Conservation (phyloP, 257 asterid species). For the Oldenlandia corymbosa region DNA sequence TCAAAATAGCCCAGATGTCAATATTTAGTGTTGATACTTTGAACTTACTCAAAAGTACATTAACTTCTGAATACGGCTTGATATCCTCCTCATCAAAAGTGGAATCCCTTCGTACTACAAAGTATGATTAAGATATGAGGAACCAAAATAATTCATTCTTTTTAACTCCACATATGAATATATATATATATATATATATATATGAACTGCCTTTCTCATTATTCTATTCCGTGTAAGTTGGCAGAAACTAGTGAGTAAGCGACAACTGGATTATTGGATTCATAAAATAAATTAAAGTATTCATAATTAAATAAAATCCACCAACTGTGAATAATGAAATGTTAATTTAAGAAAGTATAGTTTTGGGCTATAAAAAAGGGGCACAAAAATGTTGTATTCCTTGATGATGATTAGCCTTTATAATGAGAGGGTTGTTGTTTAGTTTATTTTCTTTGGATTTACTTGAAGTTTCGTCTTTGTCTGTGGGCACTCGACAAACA, state of each 20-base stretch:
- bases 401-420: not conserved
- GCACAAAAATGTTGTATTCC: no score
- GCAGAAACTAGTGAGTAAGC: not conserved
- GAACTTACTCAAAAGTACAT: not conserved
- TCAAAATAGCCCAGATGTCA: no score
- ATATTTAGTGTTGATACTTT: not conserved
- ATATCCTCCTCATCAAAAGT: not conserved
- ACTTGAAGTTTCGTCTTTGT: constrained; percentile 38
- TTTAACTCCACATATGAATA: no score
- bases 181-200: no score
- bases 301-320: no score
- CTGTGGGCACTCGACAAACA: constrained; percentile 20
- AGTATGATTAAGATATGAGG: not conserved
- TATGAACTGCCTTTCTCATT: no score
- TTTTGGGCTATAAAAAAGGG: no score
- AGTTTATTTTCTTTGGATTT: constrained; percentile 17
- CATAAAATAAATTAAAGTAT: no score
- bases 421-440: constrained; percentile 23
- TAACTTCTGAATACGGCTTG: not conserved
- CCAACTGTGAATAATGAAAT: constrained; percentile 3
- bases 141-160: not conserved
- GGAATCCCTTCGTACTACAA: not conserved
- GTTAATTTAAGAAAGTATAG: no score
- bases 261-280: constrained; percentile 1
- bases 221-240: not conserved